Conservation (phyloP, 2,329 filamentous ascomycete species). For the Pseudogymnoascus verrucosus region DNA sequence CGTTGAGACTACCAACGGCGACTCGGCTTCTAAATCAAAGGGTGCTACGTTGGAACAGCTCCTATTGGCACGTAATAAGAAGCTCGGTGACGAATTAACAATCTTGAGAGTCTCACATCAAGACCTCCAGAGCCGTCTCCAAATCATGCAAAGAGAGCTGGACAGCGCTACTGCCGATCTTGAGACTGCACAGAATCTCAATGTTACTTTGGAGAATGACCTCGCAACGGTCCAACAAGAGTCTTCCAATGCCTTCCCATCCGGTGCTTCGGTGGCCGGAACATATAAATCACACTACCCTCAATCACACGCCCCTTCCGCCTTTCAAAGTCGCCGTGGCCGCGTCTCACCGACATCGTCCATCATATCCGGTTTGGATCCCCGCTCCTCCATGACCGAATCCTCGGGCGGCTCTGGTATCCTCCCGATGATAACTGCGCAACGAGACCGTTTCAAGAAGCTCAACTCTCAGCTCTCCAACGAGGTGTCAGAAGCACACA, state of each 20-base stretch:
- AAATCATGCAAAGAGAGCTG: constrained; percentile 74
- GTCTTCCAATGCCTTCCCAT: constrained; percentile 74
- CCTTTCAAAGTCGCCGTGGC: constrained; percentile 47
- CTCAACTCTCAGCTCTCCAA: constrained; percentile 85
- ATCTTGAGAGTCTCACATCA: constrained; percentile 89
- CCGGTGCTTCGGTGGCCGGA: constrained; percentile 84
- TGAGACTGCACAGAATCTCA: constrained; percentile 75
- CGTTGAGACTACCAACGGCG: constrained; percentile 31
- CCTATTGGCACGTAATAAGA: constrained; percentile 88
- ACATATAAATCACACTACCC: constrained; percentile 79
- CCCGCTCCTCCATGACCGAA: constrained; percentile 40
- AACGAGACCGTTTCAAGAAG: constrained; percentile 96
- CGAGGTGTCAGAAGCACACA: constrained; percentile 78
- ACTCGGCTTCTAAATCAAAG: constrained; percentile 50
- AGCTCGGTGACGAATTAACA: constrained; percentile 87
- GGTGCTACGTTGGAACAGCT: constrained; percentile 86
- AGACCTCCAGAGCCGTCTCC: constrained; percentile 73
- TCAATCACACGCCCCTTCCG: constrained; percentile 46
- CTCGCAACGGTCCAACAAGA: constrained; percentile 81
- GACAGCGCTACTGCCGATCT: constrained; percentile 77
- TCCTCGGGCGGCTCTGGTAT: constrained; percentile 69
- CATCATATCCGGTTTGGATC: constrained; percentile 95
- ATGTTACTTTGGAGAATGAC: constrained; percentile 85
- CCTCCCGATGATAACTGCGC: constrained; percentile 94
- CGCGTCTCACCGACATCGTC: constrained; percentile 88